A percentile compares a stretch with the other conserved stretches of the same genome.
Conservation (phyloP, 805 yeast species). For the Myxozyma melibiosi region DNA sequence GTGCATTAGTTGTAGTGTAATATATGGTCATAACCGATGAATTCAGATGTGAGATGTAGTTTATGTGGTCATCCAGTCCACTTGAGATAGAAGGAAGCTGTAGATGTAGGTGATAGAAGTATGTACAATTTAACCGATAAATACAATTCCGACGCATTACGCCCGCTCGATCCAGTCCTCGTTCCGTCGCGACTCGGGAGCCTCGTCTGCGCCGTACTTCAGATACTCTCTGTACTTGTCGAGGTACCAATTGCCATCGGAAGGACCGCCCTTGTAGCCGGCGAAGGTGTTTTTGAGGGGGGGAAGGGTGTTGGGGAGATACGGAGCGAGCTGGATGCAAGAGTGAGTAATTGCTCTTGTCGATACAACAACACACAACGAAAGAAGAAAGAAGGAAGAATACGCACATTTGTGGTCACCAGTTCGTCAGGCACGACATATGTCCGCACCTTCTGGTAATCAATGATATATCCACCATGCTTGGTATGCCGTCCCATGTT, state of each 20-base stretch:
- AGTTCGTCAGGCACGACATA: slow-evolving; percentile 73
- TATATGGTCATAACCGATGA: no score
- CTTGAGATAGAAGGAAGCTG: no score
- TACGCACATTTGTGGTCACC: slow-evolving; percentile 35
- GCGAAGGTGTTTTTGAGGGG: slow-evolving; percentile 64
- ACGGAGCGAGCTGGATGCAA: slow-evolving; percentile 58
- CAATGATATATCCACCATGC: slow-evolving; percentile 71
- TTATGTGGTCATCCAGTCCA: no score
- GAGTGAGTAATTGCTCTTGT: no score
- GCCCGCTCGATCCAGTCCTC: slow-evolving; percentile 36
- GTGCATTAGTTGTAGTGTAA: no score
- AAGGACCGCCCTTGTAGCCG: slow-evolving; percentile 72
- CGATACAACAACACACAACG: neutral
- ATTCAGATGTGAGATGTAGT: no score
- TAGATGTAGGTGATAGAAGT: neutral
- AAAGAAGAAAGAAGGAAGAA: neutral
- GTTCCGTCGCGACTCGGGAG: slow-evolving; percentile 36
- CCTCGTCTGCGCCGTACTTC: slow-evolving; percentile 58
- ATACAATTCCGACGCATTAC: slow-evolving; percentile 20
- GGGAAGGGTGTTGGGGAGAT: slow-evolving; percentile 75
- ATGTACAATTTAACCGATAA: neutral
- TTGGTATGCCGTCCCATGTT: slow-evolving; percentile 84
- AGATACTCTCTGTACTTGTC: slow-evolving; percentile 75
- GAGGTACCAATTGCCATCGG: slow-evolving; percentile 72
- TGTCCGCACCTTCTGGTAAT: slow-evolving; percentile 86